Evolutionary conservation across 1,284 basidiomycete species (phyloP).

Genomic region (Trametes pubescens): DNA sequence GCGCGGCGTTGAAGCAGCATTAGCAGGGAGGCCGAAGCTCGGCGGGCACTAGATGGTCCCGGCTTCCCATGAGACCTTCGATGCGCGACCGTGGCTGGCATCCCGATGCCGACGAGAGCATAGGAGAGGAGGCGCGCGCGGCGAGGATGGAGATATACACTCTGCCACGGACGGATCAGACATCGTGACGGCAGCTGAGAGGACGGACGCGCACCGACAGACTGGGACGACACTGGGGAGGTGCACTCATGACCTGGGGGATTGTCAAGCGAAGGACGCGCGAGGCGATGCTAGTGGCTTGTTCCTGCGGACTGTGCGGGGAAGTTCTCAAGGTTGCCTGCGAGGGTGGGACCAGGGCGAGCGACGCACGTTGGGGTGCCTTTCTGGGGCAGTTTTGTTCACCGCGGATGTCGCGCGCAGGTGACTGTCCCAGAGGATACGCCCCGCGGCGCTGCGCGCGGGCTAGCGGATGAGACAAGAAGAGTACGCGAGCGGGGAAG

Average conservation of each 20-base stretch:
- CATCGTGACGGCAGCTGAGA: background rate
- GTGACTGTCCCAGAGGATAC: background rate
- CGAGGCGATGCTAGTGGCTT: constrained; percentile 11
- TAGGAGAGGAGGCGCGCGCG: background rate
- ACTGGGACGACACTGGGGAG: constrained; percentile 5
- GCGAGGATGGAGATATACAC: constrained; percentile 13
- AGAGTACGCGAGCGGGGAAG: background rate
- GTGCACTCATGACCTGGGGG: constrained; percentile 28
- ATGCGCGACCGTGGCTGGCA: background rate
- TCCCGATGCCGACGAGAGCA: constrained; percentile 7
- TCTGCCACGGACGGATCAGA: constrained; percentile 23
- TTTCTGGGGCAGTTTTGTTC: background rate
- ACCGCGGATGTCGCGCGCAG: background rate
- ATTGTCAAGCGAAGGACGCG: constrained; percentile 21
- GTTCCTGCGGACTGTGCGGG: constrained; percentile 5
- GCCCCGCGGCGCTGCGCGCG: background rate
- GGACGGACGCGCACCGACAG: background rate
- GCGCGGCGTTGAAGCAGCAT: background rate
- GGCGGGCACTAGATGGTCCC: background rate
- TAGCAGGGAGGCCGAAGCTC: background rate
- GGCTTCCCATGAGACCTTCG: background rate
- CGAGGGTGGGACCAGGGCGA: constrained; percentile 9
- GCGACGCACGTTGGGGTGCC: constrained; percentile 3
- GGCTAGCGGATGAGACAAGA: background rate
- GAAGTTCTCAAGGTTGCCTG: constrained; percentile 14